Evolutionary conservation across 208 protist species (phyloP).

Genomic region (Perkinsela sp.): DNA sequence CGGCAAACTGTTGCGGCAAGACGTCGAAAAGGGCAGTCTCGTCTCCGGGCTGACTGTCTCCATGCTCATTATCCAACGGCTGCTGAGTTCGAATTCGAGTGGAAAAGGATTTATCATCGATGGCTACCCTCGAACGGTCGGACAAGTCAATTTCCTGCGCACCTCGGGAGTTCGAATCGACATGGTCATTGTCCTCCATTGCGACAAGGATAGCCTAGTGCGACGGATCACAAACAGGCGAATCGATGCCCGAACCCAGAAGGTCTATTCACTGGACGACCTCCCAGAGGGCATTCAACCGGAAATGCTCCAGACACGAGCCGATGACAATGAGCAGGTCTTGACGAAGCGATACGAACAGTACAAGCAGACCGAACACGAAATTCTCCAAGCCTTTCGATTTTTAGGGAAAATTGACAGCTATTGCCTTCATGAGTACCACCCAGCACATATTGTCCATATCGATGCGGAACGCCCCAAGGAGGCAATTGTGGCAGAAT

Average conservation of each 20-base stretch:
- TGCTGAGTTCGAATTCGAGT: conserved; percentile 22
- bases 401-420: background rate
- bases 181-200: conserved; percentile 23
- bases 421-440: too few species aligned
- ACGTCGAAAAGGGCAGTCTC: conserved; percentile 21
- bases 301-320: conserved; percentile 58
- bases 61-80: conserved; percentile 14
- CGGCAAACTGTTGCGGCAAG: conserved; percentile 19
- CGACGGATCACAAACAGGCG: background rate
- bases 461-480: background rate
- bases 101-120: conserved; percentile 62
- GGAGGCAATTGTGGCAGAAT: background rate
- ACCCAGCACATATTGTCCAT: background rate
- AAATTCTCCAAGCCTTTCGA: background rate
- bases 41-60: conserved; percentile 26
- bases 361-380: conserved; percentile 14
- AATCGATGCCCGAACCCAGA: background rate
- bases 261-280: background rate
- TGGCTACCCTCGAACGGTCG: conserved; percentile 34
- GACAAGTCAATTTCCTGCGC: conserved; percentile 46
- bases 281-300: conserved; percentile 60
- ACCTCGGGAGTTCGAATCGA: conserved; percentile 21
- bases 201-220: background rate
- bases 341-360: conserved; percentile 50
- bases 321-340: conserved; percentile 67